Conservation (phyloP, 495 filamentous ascomycete genomes). For the Aspergillus asperescens region DNA sequence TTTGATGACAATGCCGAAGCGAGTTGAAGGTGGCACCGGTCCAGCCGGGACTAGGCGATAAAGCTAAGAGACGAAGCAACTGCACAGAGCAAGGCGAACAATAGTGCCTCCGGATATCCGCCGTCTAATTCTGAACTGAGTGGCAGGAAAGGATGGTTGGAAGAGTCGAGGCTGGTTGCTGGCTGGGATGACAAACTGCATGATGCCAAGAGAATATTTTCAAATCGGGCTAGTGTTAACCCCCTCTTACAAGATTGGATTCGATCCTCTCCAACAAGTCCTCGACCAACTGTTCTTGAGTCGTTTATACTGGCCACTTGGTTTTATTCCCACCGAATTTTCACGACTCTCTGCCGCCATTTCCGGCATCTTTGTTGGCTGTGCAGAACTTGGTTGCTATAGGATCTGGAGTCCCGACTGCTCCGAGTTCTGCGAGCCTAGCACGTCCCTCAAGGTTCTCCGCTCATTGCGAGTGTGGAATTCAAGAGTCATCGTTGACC, state of each 20-base stretch:
- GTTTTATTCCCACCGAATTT: not conserved
- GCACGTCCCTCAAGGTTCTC: conserved; percentile 22
- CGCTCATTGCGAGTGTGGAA: conserved; percentile 18
- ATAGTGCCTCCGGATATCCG: not conserved
- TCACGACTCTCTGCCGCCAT: not conserved
- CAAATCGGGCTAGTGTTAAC: conserved; percentile 19
- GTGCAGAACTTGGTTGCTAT: conserved; percentile 19
- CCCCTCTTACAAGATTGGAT: conserved; percentile 25
- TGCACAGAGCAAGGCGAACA: not conserved
- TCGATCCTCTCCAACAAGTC: conserved; percentile 25
- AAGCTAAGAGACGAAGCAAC: not conserved
- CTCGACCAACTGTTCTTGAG: conserved; percentile 16
- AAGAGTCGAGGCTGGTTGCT: not conserved
- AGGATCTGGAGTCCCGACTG: conserved; percentile 15
- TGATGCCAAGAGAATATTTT: conserved; percentile 23
- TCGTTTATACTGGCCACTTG: conserved; percentile 7
- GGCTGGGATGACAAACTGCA: conserved; percentile 5
- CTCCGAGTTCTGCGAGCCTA: conserved; percentile 36
- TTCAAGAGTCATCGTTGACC: conserved; percentile 9
- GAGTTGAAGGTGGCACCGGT: conserved; percentile 8
- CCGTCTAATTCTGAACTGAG: not conserved
- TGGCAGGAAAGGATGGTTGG: not conserved
- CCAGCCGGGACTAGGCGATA: conserved; percentile 9
- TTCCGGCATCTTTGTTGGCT: conserved; percentile 8
- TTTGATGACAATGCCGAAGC: not conserved